phyloP scores from a whole-genome alignment of 495 filamentous ascomycete genomes.

The Antarctomyces pellizariae region DNA sequence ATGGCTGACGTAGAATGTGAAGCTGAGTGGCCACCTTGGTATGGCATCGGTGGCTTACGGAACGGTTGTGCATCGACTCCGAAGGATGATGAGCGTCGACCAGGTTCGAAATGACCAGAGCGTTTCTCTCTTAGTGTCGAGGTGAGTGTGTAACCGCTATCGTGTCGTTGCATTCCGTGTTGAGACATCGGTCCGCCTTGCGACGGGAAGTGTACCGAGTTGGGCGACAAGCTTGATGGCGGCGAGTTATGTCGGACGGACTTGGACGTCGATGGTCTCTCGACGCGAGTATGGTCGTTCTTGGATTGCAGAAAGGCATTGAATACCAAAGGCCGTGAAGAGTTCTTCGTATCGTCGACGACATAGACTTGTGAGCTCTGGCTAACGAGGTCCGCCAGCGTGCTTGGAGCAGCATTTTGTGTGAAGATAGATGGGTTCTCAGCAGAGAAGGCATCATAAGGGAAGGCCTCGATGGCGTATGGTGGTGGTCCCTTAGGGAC shows the following conservation, averaged over 20 bases:
- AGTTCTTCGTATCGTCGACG: constrained; percentile 26
- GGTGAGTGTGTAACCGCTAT: constrained; percentile 71
- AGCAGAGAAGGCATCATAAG: constrained; percentile 66
- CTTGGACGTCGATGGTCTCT: constrained; percentile 64
- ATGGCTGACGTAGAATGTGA: constrained; percentile 70
- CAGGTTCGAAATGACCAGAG: constrained; percentile 80
- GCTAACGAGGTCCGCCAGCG: constrained; percentile 60
- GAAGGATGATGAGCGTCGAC: constrained; percentile 77
- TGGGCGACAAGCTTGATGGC: constrained; percentile 66
- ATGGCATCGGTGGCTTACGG: constrained; percentile 64
- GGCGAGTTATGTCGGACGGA: constrained; percentile 56
- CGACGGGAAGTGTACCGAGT: constrained; percentile 59
- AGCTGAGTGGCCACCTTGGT: constrained; percentile 52
- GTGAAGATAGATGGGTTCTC: constrained; percentile 66
- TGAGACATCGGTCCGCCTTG: constrained; percentile 43
- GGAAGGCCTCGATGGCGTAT: constrained; percentile 81
- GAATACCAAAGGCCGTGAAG: constrained; percentile 38
- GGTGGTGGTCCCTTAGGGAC: constrained; percentile 74
- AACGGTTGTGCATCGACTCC: constrained; percentile 46
- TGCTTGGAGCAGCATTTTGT: constrained; percentile 40
- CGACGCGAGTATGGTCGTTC: constrained; percentile 33
- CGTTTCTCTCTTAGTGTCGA: constrained; percentile 78
- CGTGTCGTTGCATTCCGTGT: constrained; percentile 61
- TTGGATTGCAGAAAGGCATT: constrained; percentile 75
- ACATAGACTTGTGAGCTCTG: constrained; percentile 78